phyloP scores from a whole-genome alignment of 305 asterid species.

The Withania somnifera region DNA sequence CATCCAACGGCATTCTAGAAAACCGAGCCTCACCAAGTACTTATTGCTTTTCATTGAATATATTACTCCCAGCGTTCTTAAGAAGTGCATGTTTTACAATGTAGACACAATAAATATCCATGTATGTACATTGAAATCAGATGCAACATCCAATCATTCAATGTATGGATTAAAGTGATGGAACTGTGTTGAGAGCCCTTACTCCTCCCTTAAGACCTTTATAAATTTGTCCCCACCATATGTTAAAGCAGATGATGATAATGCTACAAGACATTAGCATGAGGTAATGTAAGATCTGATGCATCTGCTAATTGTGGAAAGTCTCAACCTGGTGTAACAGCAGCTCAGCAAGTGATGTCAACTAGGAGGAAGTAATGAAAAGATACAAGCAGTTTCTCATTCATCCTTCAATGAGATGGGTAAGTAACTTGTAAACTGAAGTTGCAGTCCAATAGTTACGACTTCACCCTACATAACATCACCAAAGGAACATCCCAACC shows the following conservation, averaged over 20 bases:
- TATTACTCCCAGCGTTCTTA: too few relatives aligned
- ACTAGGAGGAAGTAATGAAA: slow-evolving; percentile 79
- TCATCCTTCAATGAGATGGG: background rate
- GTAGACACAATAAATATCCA: background rate
- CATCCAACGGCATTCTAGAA: background rate
- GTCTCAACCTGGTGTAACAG: slow-evolving; percentile 79
- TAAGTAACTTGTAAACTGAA: background rate
- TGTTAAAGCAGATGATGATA: slow-evolving; percentile 49
- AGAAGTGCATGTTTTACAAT: too few relatives aligned
- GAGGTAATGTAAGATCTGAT: slow-evolving; percentile 20
- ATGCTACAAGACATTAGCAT: slow-evolving; percentile 45
- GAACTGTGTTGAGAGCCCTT: slow-evolving; percentile 38
- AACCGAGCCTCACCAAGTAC: background rate
- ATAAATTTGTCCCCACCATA: too few relatives aligned
- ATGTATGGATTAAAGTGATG: background rate
- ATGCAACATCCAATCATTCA: background rate
- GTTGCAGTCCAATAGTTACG: background rate
- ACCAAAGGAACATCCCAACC: too few relatives aligned
- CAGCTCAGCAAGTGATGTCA: slow-evolving; percentile 38
- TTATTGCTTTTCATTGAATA: background rate
- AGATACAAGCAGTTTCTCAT: too few relatives aligned
- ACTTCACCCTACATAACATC: background rate
- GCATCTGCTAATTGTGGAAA: slow-evolving; percentile 75
- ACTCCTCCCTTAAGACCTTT: too few relatives aligned
- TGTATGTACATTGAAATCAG: background rate